phyloP scores from a whole-genome alignment of 495 filamentous ascomycete genomes.

The Bombardia bombarda region DNA sequence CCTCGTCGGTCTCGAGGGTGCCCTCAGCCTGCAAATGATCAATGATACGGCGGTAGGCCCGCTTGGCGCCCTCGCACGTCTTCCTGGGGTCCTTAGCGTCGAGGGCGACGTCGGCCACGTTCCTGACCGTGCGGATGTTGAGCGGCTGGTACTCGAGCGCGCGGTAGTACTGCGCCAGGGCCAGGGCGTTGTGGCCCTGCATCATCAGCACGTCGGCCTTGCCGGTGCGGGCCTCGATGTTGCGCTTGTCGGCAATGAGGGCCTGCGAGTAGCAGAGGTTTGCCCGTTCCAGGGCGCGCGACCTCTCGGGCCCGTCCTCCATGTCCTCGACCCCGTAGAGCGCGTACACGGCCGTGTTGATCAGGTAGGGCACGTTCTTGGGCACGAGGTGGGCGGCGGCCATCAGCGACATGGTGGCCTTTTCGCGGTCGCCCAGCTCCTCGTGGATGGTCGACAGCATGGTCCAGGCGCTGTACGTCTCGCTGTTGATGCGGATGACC shows the following conservation, averaged over 20 bases:
- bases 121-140: constrained; percentile 52
- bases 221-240: constrained; percentile 26
- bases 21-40: constrained; percentile 33
- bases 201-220: constrained; percentile 28
- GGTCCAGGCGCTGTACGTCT: constrained; percentile 72
- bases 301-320: constrained; percentile 38
- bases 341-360: constrained; percentile 56
- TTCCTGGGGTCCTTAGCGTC: constrained; percentile 42
- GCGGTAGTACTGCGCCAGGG: constrained; percentile 53
- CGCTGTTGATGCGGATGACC: constrained; percentile 74
- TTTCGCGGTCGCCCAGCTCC: constrained; percentile 57
- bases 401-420: constrained; percentile 59
- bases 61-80: constrained; percentile 43
- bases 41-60: constrained; percentile 56
- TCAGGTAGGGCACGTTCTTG: constrained; percentile 60
- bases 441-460: constrained; percentile 65
- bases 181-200: constrained; percentile 44
- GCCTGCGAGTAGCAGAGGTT: constrained; percentile 65
- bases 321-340: constrained; percentile 45
- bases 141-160: constrained; percentile 52
- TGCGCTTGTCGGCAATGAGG: constrained; percentile 55
- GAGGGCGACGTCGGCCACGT: constrained; percentile 57
- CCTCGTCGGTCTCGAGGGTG: constrained; percentile 35
- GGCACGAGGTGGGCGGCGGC: constrained; percentile 66
- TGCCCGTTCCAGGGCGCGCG: constrained; percentile 45